phyloP scores from a whole-genome alignment of 495 filamentous ascomycete genomes.

The Hyaloscypha finlandica region DNA sequence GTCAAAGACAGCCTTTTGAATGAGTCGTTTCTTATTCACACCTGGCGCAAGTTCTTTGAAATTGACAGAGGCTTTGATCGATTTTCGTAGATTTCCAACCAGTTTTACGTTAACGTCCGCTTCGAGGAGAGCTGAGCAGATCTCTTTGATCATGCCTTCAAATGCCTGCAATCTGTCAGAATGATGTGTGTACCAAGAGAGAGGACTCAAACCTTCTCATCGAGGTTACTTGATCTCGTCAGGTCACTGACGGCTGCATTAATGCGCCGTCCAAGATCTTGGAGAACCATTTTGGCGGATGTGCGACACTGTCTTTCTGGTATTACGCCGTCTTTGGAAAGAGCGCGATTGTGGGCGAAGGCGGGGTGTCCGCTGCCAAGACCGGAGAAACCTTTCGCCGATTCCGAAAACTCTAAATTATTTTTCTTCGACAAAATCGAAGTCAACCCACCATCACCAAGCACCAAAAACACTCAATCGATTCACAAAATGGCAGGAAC shows the following conservation, averaged over 20 bases:
- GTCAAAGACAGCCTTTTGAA: conserved; percentile 98
- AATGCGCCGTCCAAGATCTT: conserved; percentile 97
- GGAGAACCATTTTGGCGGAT: conserved; percentile 79
- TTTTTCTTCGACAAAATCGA: conserved; percentile 19
- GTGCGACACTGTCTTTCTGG: neutral
- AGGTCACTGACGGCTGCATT: conserved; percentile 94
- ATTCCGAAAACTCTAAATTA: conserved; percentile 17
- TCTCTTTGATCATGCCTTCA: conserved; percentile 97
- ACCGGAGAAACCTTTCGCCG: conserved; percentile 7
- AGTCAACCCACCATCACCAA: neutral
- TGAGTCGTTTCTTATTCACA: conserved; percentile 96
- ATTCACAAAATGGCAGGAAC: conserved; percentile 37
- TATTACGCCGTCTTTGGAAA: neutral
- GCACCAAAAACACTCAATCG: conserved; percentile 12
- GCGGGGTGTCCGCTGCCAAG: conserved; percentile 17
- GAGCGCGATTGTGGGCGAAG: neutral
- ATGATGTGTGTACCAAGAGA: conserved; percentile 3
- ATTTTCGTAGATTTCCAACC: conserved; percentile 89
- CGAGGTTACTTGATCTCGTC: conserved; percentile 85
- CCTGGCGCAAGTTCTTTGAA: conserved; percentile 86
- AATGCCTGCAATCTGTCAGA: conserved; percentile 67
- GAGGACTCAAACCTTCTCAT: conserved; percentile 76
- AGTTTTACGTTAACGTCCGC: conserved; percentile 96
- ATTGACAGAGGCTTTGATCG: conserved; percentile 87
- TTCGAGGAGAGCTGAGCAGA: conserved; percentile 89